phyloP scores from a whole-genome alignment of 2,329 filamentous ascomycete species.

The Aspergillus flavus region DNA sequence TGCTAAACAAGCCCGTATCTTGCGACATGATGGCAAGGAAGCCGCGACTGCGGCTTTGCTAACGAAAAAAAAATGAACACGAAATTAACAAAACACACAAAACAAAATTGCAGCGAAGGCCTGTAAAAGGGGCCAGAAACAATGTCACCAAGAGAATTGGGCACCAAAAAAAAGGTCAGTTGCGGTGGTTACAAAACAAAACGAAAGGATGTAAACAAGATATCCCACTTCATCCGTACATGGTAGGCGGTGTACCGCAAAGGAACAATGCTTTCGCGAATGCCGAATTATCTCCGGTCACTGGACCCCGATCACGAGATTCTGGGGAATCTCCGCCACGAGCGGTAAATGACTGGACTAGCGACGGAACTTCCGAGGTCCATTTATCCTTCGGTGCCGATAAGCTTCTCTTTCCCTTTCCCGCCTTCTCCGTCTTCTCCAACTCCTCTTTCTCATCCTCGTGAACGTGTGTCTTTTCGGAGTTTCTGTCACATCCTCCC shows the following conservation, averaged over 20 bases:
- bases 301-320: slow-evolving; percentile 29
- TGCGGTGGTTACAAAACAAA: slow-evolving; percentile 8
- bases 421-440: slow-evolving; percentile 13
- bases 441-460: slow-evolving; percentile 19
- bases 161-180: slow-evolving; percentile 2
- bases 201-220: slow-evolving; percentile 41
- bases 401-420: slow-evolving; percentile 15
- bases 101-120: neutral
- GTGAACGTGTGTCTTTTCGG: slow-evolving; percentile 9
- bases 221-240: slow-evolving; percentile 24
- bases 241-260: slow-evolving; percentile 32
- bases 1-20: slow-evolving; percentile 85
- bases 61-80: neutral
- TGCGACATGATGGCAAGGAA: slow-evolving; percentile 69
- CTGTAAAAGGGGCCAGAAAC: neutral
- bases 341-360: slow-evolving; percentile 11
- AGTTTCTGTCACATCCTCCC: slow-evolving; percentile 11
- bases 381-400: slow-evolving; percentile 31
- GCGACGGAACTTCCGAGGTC: slow-evolving; percentile 39
- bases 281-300: slow-evolving; percentile 11
- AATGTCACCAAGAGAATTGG: neutral
- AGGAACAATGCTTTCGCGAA: slow-evolving; percentile 23
- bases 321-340: slow-evolving; percentile 35
- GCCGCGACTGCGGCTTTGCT: slow-evolving; percentile 31
- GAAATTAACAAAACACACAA: neutral